A percentile compares a stretch with the other conserved stretches of the same genome.
These are phyloP conservation scores for Venturia carpophila DNA, from an alignment of 2,329 filamentous ascomycete species.

Conservation along the genomic window DNA sequence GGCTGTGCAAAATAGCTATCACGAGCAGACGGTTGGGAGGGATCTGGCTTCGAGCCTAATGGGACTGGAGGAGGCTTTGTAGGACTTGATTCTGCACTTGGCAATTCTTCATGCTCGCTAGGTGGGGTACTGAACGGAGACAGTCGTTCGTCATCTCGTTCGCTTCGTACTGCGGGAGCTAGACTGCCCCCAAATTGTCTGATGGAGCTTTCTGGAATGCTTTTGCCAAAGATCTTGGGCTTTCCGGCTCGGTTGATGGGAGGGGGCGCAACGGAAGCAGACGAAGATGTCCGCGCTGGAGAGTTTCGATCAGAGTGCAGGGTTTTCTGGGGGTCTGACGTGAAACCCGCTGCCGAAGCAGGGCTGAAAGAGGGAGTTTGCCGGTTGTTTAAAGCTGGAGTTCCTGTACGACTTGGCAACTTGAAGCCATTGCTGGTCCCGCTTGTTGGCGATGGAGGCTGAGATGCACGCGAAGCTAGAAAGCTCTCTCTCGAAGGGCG, in stretches of 20 bases:
- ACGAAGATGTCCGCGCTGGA: conserved; percentile 27
- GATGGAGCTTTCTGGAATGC: neutral
- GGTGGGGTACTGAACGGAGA: conserved; percentile 88
- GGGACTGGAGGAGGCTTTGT: conserved; percentile 15
- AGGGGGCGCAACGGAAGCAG: conserved; percentile 48
- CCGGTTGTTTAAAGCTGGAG: conserved; percentile 35
- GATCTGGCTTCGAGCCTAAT: conserved; percentile 13
- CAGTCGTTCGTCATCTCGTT: conserved; percentile 39
- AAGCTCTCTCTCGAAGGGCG: conserved; percentile 20
- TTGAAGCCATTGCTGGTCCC: conserved; percentile 28
- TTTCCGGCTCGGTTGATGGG: conserved; percentile 77
- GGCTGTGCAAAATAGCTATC: conserved; percentile 14
- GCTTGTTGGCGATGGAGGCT: conserved; percentile 23
- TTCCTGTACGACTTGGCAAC: conserved; percentile 34
- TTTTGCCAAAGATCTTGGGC: conserved; percentile 46
- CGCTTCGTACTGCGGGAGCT: conserved; percentile 35
- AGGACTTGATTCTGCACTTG: conserved; percentile 7
- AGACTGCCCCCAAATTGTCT: conserved; percentile 20
- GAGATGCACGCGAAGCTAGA: conserved; percentile 20
- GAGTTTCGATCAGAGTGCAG: neutral
- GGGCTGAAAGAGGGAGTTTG: conserved; percentile 28
- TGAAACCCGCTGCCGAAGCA: conserved; percentile 24
- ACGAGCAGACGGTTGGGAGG: neutral
- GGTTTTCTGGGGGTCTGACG: conserved; percentile 17
- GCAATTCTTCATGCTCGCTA: conserved; percentile 55